phyloP scores from a whole-genome alignment of 2,329 filamentous ascomycete genomes.

The Pseudogymnoascus sp. region DNA sequence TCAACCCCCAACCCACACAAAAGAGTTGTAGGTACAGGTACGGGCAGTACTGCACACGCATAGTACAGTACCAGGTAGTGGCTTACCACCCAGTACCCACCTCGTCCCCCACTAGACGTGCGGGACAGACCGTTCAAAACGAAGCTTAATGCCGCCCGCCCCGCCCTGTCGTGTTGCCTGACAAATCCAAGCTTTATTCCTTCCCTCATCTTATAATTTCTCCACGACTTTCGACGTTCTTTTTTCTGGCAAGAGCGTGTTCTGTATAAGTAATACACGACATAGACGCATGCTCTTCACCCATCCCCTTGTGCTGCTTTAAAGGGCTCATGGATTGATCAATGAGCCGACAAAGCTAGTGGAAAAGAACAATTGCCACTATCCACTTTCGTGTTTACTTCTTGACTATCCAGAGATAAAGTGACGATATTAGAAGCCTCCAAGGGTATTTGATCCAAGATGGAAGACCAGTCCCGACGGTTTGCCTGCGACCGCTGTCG shows the following conservation, averaged over 20 bases:
- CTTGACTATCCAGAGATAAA: no score
- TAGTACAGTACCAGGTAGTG: background rate
- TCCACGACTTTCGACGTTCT: background rate
- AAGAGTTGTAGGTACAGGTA: no score
- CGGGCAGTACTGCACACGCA: background rate
- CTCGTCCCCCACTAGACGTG: background rate
- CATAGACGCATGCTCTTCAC: background rate
- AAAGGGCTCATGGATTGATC: background rate
- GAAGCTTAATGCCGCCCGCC: background rate
- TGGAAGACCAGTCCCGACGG: background rate
- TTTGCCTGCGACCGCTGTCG: background rate
- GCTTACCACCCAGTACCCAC: background rate
- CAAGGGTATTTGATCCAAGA: background rate
- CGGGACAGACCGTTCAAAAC: background rate
- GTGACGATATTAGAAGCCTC: background rate
- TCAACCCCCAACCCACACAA: no score
- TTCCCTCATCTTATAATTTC: background rate
- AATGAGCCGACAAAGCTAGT: background rate
- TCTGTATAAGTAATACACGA: background rate
- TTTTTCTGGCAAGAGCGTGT: background rate
- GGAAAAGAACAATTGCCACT: background rate
- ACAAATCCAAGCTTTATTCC: background rate
- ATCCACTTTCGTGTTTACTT: background rate
- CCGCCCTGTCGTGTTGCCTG: background rate
- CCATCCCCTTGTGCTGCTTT: background rate